A percentile compares a stretch with the other conserved stretches of the same genome.
These are phyloP conservation scores for Tetrahymena borealis DNA, from an alignment of 73 alveolate genomes.

Conservation along the genomic window DNA sequence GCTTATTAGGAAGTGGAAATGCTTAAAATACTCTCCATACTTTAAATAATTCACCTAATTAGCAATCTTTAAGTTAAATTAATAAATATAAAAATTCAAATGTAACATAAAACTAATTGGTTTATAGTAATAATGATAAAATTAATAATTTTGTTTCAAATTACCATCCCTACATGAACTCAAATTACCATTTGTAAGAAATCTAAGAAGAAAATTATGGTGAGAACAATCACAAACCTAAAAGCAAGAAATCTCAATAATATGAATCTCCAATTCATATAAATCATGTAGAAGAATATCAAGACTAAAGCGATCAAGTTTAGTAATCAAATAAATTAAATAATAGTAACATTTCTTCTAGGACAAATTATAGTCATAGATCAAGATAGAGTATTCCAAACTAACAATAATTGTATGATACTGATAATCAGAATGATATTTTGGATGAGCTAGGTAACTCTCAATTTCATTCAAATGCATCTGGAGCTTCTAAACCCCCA, in stretches of 20 bases:
- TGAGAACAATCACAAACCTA: neutral
- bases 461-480: neutral
- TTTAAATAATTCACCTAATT: no score
- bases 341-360: neutral
- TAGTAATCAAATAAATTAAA: neutral
- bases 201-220: neutral
- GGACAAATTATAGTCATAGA: neutral
- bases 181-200: neutral
- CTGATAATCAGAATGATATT: neutral
- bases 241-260: neutral
- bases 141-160: neutral
- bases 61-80: neutral
- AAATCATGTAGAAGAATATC: neutral
- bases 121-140: neutral
- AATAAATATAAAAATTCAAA: neutral
- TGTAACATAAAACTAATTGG: neutral
- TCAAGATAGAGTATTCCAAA: neutral
- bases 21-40: no score
- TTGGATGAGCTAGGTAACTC: neutral
- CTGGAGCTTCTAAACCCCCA: neutral
- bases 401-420: no score
- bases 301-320: no score
- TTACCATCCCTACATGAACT: neutral
- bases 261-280: neutral
- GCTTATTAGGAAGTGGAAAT: no score